Base-by-base conservation (phyloP, 306 rosid species). In the Quercus rubra region DNA sequence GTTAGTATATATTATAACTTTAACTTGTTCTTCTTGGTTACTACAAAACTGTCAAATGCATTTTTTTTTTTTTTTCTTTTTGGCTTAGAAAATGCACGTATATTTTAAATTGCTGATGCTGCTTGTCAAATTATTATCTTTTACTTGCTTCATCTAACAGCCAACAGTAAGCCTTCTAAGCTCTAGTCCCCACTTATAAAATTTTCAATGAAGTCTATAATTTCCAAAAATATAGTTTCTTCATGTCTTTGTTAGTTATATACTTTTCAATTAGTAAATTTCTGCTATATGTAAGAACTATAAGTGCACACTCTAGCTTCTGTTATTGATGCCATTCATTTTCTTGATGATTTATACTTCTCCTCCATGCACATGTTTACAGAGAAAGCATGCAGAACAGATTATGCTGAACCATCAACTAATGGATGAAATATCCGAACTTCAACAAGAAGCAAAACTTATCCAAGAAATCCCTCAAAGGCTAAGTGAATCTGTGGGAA, bases 311-410 rank as follows among this genome's bases (percentile, higher is more conserved):
- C n/a, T 31, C 9, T 31, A 73, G 23, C 56, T 33, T 70, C 30
- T 64, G 19, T 21, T 19, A 3, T 31, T 49, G 20, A 3, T 66
- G 6, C 8, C 46, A 52, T 66, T 52, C n/a, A 51, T 25, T 66
- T 51, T 66, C 38, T 33, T 54, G 9, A 21, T 61, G 20, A 61
- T 75, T 62, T 41, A 27, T 43, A 43, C 62, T 49, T 12, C 54
- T 78, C n/a, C 71, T 64, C 58, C 35, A 49, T 84, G 77, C 21
- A 52, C 70, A 18, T 67, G 54, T 80, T 74, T 81, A 69, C 81
- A 95, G 98, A 85, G 88, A 84, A 90, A 87, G 83, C 85, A 90
- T 70, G 83, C 84, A 41, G 92, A 91, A 67, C 92, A 90, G 79
- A 70, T 78, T 20, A 74, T 71, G 73, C 31, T 85, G 73, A 89